Conservation (phyloP, 148 eudicot species). For the Rhododendron mucronatum region DNA sequence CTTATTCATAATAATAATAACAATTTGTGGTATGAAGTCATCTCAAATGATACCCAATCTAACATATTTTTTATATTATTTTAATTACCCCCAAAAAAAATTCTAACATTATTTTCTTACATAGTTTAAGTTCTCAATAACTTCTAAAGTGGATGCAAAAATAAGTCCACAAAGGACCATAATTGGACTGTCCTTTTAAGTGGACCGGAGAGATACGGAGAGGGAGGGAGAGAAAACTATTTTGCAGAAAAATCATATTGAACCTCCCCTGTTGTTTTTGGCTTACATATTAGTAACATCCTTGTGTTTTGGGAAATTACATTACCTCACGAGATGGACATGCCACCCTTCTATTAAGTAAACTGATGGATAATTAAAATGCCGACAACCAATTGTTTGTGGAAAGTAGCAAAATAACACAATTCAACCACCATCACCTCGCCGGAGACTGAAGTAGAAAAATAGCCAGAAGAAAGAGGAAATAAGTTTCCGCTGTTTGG, state of each 20-base stretch:
- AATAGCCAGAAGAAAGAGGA: neutral
- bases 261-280: neutral
- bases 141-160: neutral
- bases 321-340: neutral
- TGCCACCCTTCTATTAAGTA: too few species aligned
- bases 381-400: too few species aligned
- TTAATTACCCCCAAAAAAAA: too few species aligned
- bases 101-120: neutral
- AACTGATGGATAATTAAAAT: too few species aligned
- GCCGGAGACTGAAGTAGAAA: neutral
- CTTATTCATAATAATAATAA: neutral
- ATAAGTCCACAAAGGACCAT: neutral
- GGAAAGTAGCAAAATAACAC: neutral
- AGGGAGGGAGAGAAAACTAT: too few species aligned
- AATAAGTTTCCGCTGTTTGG: neutral
- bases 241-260: neutral
- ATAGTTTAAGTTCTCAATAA: neutral
- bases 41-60: neutral
- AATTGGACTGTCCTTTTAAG: neutral
- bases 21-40: neutral
- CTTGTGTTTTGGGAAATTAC: neutral
- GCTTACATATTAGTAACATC: neutral
- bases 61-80: neutral
- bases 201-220: too few species aligned
- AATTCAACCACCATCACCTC: neutral